phyloP scores from a whole-genome alignment of 768 basidiomycete genomes.

The Lepiota brunneoincarnata region DNA sequence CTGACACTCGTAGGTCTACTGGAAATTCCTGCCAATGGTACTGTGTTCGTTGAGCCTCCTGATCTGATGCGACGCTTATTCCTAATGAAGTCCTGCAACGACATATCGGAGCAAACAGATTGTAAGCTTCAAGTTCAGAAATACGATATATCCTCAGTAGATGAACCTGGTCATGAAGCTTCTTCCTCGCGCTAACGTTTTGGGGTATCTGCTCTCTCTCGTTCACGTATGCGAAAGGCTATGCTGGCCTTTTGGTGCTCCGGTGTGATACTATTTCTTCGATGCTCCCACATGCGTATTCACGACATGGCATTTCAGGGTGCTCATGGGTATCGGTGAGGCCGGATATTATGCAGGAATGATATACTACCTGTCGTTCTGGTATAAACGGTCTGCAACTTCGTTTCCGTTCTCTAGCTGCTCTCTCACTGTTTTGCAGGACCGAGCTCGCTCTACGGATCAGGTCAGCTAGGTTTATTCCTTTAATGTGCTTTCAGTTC shows the following conservation, averaged over 20 bases:
- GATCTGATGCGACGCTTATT: not conserved
- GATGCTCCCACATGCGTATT: not conserved
- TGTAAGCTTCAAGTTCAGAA: slow-evolving; percentile 29
- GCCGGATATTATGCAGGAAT: slow-evolving; percentile 60
- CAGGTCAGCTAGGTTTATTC: slow-evolving; percentile 26
- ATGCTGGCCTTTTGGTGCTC: slow-evolving; percentile 43
- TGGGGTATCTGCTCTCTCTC: slow-evolving; percentile 56
- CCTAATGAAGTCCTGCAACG: slow-evolving; percentile 46
- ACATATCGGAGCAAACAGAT: slow-evolving; percentile 55
- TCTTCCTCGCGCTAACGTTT: slow-evolving; percentile 49
- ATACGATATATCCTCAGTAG: not conserved
- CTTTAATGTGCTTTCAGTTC: not conserved
- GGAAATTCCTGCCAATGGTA: slow-evolving; percentile 58
- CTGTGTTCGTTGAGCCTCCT: not conserved
- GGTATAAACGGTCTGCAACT: slow-evolving; percentile 40
- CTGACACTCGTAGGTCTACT: slow-evolving; percentile 35
- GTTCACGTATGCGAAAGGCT: slow-evolving; percentile 54
- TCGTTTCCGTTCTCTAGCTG: not conserved
- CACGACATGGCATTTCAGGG: slow-evolving; percentile 20
- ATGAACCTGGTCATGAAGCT: slow-evolving; percentile 27
- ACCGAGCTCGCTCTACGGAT: slow-evolving; percentile 50
- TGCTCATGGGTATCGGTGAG: slow-evolving; percentile 58
- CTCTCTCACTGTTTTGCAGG: slow-evolving; percentile 19
- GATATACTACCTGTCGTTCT: slow-evolving; percentile 62
- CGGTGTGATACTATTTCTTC: slow-evolving; percentile 30